These are phyloP conservation scores for Dioscorea zingiberensis DNA, from an alignment of 106 monocot genomes.

Conservation along the genomic window DNA sequence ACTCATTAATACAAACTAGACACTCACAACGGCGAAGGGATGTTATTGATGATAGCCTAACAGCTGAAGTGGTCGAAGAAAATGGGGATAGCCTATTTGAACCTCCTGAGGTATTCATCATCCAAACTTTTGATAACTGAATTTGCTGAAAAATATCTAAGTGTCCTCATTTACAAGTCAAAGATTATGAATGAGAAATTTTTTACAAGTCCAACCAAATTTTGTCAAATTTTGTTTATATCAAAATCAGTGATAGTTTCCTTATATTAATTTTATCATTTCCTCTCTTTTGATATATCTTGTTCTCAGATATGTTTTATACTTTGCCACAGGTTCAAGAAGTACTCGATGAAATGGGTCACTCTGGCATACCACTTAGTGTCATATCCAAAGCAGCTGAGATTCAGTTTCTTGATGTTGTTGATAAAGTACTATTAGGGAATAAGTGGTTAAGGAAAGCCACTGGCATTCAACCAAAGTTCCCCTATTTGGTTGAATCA, in stretches of 20 bases:
- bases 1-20: slow-evolving; percentile 71
- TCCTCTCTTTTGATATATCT: no score
- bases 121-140: not conserved
- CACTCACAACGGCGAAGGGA: slow-evolving; percentile 55
- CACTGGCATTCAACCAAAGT: slow-evolving; percentile 86
- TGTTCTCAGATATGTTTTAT: not conserved
- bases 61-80: slow-evolving; percentile 69
- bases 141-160: no score
- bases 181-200: no score
- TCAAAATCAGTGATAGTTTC: no score
- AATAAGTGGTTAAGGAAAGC: slow-evolving; percentile 98
- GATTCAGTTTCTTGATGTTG: slow-evolving; percentile 77
- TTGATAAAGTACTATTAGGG: slow-evolving; percentile 76
- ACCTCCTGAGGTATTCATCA: slow-evolving; percentile 75
- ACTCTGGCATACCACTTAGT: slow-evolving; percentile 64
- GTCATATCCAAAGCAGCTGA: slow-evolving; percentile 88
- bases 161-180: no score
- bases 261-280: no score
- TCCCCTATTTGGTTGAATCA: slow-evolving; percentile 93
- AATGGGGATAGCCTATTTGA: slow-evolving; percentile 70
- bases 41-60: slow-evolving; percentile 60
- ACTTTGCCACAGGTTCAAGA: slow-evolving; percentile 70
- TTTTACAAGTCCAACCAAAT: no score
- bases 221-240: no score
- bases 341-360: slow-evolving; percentile 84